These are phyloP conservation scores for Globisporangium viniferum DNA, from an alignment of 352 stramenopile genomes.

Conservation along the genomic window DNA sequence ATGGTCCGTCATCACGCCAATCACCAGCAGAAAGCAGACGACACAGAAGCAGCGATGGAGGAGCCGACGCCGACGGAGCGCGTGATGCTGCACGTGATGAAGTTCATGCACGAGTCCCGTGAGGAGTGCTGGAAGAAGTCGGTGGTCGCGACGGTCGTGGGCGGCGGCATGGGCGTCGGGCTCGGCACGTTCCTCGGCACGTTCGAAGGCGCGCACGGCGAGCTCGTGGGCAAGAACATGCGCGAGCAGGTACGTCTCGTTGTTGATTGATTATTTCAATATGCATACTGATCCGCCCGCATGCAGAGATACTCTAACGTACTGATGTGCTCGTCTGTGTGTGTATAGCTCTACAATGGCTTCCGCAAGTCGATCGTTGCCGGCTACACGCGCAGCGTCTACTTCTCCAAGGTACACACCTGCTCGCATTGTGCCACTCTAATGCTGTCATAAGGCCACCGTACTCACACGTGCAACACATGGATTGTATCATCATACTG, in stretches of 20 bases:
- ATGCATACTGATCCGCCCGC: background rate
- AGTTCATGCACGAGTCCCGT: slow-evolving; percentile 77
- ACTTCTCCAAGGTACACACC: slow-evolving; percentile 76
- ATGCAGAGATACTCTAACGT: background rate
- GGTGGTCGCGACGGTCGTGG: slow-evolving; percentile 67
- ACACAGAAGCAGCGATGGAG: slow-evolving; percentile 16
- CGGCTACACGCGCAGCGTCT: slow-evolving; percentile 76
- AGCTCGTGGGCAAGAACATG: slow-evolving; percentile 83
- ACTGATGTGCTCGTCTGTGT: background rate
- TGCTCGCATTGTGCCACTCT: background rate
- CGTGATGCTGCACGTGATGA: slow-evolving; percentile 43
- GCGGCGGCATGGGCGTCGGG: slow-evolving; percentile 74
- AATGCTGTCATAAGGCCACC: background rate
- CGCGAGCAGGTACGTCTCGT: slow-evolving; percentile 56
- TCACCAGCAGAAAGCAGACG: slow-evolving; percentile 13
- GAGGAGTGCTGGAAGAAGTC: slow-evolving; percentile 86
- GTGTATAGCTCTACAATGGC: slow-evolving; percentile 70
- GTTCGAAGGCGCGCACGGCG: slow-evolving; percentile 83
- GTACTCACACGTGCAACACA: background rate
- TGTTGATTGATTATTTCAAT: background rate
- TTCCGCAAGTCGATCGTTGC: slow-evolving; percentile 82
- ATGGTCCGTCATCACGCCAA: background rate
- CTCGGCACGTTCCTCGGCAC: slow-evolving; percentile 85
- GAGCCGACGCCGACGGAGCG: slow-evolving; percentile 30
- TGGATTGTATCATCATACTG: background rate